These are phyloP conservation scores for Epichloe baconii DNA, from an alignment of 2,329 filamentous ascomycete species.

Conservation along the genomic window DNA sequence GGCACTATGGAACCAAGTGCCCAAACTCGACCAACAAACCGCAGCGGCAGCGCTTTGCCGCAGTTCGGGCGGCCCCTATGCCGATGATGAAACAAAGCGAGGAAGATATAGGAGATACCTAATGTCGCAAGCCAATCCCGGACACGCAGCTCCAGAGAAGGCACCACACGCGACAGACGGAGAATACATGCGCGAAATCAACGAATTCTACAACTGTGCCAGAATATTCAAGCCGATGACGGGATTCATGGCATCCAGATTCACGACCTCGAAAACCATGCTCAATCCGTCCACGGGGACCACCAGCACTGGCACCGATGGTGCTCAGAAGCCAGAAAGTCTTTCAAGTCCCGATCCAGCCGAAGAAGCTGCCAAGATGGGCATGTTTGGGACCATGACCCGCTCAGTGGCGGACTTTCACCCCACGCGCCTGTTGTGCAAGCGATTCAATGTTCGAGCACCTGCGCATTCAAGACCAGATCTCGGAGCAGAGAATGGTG, in stretches of 20 bases:
- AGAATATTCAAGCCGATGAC: slow-evolving; percentile 82
- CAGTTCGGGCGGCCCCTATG: slow-evolving; percentile 59
- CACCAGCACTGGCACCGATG: slow-evolving; percentile 4
- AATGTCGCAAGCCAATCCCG: slow-evolving; percentile 49
- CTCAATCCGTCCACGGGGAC: slow-evolving; percentile 13
- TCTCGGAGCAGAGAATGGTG: slow-evolving; percentile 18
- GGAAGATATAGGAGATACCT: slow-evolving; percentile 72
- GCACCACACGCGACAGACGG: slow-evolving; percentile 38
- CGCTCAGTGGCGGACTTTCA: slow-evolving; percentile 58
- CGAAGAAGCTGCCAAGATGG: slow-evolving; percentile 73
- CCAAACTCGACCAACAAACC: slow-evolving; percentile 50
- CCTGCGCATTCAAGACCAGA: slow-evolving; percentile 54
- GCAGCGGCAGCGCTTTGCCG: slow-evolving; percentile 57
- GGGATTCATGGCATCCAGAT: slow-evolving; percentile 84
- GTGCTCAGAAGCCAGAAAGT: slow-evolving; percentile 10
- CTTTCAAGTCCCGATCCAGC: slow-evolving; percentile 46
- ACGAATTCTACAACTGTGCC: slow-evolving; percentile 55
- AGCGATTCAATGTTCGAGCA: slow-evolving; percentile 78
- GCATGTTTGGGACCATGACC: slow-evolving; percentile 89
- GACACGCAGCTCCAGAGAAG: slow-evolving; percentile 36
- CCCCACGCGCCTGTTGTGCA: slow-evolving; percentile 78
- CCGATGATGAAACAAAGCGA: slow-evolving; percentile 67
- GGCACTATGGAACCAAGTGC: slow-evolving; percentile 44
- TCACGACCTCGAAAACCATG: slow-evolving; percentile 56
- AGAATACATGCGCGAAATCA: slow-evolving; percentile 69